Evolutionary conservation across 202 grass and related monocot genomes (phyloP), one percentile per base, ranked within the genome.

Genomic region (Elaeis oleifera): DNA sequence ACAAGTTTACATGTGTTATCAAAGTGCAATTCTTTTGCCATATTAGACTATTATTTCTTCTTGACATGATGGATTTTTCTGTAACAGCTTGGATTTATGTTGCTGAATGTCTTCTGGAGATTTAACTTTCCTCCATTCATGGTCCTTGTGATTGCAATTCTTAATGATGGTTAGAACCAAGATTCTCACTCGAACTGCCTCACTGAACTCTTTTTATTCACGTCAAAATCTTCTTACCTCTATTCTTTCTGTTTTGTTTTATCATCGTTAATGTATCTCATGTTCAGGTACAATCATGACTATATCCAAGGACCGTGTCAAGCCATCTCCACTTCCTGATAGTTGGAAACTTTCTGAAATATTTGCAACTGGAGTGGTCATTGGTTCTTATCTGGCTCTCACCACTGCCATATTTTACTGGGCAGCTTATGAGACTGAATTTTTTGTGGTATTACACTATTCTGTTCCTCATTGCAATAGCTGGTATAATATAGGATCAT

Each of bases 331-430:
- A 44, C 8, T 73, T 68, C 81, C 81, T 8, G 86, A 90, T 59
- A 90, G 81, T 65, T 90, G 86, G 86, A 90, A 90, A 53, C 60
- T 90, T 53, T 50, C 82, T 36, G 86, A 90, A 72, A 90, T 90
- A 71, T 90, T 90, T 63, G 81, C 81, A 29, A 90, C 81, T n/a
- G 86, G 86, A 39, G 68, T 85, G 68, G 44, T 90, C 19, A 61
- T 90, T 58, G 86, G 86, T 23, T 16, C 78, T 62, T 90, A 82
- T 70, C 65, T 90, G 75, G 81, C 86, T 27, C 55, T 85, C 60
- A 81, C 82, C 21, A 90, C 78, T 0, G 81, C 82, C 17, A 23
- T 90, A 14, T 90, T 90, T 54, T 90, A 67, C 39, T 90, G 86
- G 86, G 81, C 75, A 53, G 69, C 61, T 32, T 56, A 82, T 27